A percentile compares a stretch with the other conserved stretches of the same genome.
Conservation (phyloP, 2,329 filamentous ascomycete species). For the Pseudodiploospora longispora region DNA sequence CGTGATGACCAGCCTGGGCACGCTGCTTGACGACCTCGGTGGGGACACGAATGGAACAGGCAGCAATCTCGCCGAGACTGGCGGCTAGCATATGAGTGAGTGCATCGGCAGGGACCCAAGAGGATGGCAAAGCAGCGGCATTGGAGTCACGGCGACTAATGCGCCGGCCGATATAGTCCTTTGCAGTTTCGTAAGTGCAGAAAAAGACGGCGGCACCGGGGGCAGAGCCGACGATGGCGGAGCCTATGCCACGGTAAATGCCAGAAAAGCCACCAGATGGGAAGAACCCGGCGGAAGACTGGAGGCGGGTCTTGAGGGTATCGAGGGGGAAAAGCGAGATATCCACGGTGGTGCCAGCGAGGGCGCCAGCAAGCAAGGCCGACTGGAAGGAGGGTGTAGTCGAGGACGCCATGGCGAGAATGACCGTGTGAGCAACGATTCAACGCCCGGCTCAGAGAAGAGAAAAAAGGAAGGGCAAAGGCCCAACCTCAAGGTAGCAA, state of each 20-base stretch:
- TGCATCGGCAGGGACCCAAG: constrained; percentile 16
- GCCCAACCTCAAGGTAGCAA: constrained; percentile 3
- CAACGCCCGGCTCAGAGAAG: background rate
- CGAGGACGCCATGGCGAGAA: background rate
- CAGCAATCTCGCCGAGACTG: constrained; percentile 79
- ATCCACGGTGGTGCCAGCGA: constrained; percentile 94
- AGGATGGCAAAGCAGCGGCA: background rate
- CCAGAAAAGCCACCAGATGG: constrained; percentile 80
- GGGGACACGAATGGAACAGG: constrained; percentile 85
- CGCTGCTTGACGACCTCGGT: constrained; percentile 97
- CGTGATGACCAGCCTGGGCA: constrained; percentile 79
- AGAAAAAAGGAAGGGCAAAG: constrained; percentile 4
- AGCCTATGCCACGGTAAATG: constrained; percentile 88
- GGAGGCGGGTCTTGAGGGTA: constrained; percentile 95
- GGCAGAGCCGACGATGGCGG: constrained; percentile 81
- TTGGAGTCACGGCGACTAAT: constrained; percentile 14
- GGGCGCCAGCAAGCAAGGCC: constrained; percentile 69
- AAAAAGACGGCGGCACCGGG: constrained; percentile 97
- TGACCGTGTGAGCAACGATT: no score
- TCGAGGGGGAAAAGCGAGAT: constrained; percentile 95
- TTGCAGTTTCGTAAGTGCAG: constrained; percentile 80
- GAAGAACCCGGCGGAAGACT: constrained; percentile 71
- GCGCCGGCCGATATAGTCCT: constrained; percentile 38
- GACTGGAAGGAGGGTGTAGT: constrained; percentile 43
- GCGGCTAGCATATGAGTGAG: constrained; percentile 76